A percentile compares a stretch with the other conserved stretches of the same genome.
Conservation (phyloP, 2,329 filamentous ascomycete genomes). For the Ophiostoma ulmi region DNA sequence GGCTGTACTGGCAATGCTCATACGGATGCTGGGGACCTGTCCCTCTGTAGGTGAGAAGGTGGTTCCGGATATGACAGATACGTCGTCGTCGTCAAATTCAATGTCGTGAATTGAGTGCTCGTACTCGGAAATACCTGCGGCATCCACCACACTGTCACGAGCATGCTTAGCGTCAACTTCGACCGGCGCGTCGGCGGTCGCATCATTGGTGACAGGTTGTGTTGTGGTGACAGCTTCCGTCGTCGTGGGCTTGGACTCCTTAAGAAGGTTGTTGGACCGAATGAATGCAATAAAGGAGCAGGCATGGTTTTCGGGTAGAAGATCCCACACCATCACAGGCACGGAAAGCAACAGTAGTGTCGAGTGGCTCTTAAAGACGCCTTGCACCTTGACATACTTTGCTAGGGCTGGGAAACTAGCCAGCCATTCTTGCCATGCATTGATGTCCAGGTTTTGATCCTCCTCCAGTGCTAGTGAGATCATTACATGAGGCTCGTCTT, state of each 20-base stretch:
- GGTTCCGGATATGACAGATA: constrained; percentile 33
- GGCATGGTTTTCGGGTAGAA: constrained; percentile 53
- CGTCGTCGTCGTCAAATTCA: constrained; percentile 27
- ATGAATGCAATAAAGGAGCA: constrained; percentile 57
- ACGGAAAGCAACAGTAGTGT: constrained; percentile 54
- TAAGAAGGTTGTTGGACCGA: constrained; percentile 51
- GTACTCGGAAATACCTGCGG: neutral
- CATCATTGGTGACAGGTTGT: neutral
- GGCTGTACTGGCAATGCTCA: constrained; percentile 27
- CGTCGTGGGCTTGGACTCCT: neutral
- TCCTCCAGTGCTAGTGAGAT: constrained; percentile 56
- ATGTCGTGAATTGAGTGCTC: constrained; percentile 13
- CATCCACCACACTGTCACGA: neutral
- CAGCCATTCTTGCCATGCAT: constrained; percentile 56
- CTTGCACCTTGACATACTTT: constrained; percentile 57
- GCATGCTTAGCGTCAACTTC: neutral
- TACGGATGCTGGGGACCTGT: constrained; percentile 25
- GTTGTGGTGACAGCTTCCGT: neutral
- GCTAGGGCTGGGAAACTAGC: constrained; percentile 52
- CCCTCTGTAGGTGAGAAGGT: constrained; percentile 31
- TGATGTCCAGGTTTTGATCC: constrained; percentile 52
- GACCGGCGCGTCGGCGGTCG: neutral
- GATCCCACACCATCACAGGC: constrained; percentile 56
- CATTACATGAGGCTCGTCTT: constrained; percentile 56
- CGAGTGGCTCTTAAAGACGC: constrained; percentile 57